Evolutionary conservation across 148 eudicot species (phyloP), one percentile per base, ranked within the genome.

Genomic region (Vaccinium darrowii): DNA sequence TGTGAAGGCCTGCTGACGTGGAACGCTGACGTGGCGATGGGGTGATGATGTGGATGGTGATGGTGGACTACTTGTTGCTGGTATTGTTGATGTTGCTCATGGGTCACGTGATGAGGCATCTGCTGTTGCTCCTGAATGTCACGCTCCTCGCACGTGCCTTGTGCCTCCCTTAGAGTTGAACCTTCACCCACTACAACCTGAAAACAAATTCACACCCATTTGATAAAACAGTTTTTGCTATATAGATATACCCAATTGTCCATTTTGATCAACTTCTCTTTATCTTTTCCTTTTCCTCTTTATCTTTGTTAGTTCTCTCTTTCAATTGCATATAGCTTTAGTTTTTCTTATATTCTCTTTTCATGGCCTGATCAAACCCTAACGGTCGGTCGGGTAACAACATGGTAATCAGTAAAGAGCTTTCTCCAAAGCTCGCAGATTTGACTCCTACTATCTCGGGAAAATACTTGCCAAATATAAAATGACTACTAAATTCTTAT

Each of bases 1-100:
- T 90, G 88, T 33, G 92, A 89, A 27, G 99, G 98, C 89, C 95
- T 92, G 91, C 88, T 95, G 58, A 92, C 86, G 81, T 91, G 92
- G 87, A 87, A 93, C 52, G 92, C 88, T 0, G 90, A 53, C 3
- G 91, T 85, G 12, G 90, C 86, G 11, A 87, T 57, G 71, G 84
- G 86, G 18, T 87, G 92, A 18, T 89, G 88, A 67, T 25, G 73
- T 67, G 73, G 73, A 67, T 27, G 14, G 30, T 67, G 73, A 27
- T 67, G 73, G 25, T 56, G 58, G 15, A 12, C 16, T 56, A 12
- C 5, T 14, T 89, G 90, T 27, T 86, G 88, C 8, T 81, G 89
- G 0, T 86, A 88, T 1, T 79, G 84, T 8, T 85, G 81, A 4
- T 78, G 88, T 3, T 86, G 89, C 80, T 86, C 84, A 74, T 84